Evolutionary conservation across 495 filamentous ascomycete genomes (phyloP).

Genomic region (Daldinia loculata): DNA sequence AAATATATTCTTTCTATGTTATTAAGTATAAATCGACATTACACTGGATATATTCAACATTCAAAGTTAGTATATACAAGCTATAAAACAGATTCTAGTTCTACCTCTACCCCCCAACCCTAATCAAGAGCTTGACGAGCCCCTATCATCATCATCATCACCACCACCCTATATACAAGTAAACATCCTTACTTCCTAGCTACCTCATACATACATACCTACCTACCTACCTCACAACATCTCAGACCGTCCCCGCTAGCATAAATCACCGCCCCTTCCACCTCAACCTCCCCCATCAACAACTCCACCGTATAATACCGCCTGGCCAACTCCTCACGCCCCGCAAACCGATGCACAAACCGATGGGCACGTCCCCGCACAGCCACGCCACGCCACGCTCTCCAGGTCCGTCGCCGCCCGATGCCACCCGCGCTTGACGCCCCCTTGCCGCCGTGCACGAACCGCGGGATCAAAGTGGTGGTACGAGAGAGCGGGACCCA

Average conservation of each 20-base stretch:
- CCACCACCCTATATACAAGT: background rate
- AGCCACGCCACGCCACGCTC: conserved; percentile 91
- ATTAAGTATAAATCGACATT: too few species aligned
- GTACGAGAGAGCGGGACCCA: conserved; percentile 80
- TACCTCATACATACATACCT: too few species aligned
- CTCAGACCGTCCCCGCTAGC: too few species aligned
- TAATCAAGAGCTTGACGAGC: background rate
- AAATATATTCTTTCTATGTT: too few species aligned
- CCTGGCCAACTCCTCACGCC: conserved; percentile 81
- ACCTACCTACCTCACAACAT: too few species aligned
- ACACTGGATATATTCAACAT: background rate
- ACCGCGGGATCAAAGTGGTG: conserved; percentile 86
- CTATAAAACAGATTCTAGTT: background rate
- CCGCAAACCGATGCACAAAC: conserved; percentile 80
- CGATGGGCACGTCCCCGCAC: conserved; percentile 88
- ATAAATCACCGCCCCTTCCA: conserved; percentile 65
- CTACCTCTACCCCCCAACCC: background rate
- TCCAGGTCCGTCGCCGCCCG: conserved; percentile 74
- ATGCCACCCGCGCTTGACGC: conserved; percentile 85
- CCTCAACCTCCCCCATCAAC: conserved; percentile 66
- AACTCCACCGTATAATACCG: conserved; percentile 76
- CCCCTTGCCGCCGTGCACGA: conserved; percentile 80
- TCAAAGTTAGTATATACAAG: background rate
- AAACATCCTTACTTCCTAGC: background rate
- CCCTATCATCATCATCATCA: background rate